Evolutionary conservation across 108 stramenopile genomes (phyloP).

Genomic region (Bacterosira constricta): DNA sequence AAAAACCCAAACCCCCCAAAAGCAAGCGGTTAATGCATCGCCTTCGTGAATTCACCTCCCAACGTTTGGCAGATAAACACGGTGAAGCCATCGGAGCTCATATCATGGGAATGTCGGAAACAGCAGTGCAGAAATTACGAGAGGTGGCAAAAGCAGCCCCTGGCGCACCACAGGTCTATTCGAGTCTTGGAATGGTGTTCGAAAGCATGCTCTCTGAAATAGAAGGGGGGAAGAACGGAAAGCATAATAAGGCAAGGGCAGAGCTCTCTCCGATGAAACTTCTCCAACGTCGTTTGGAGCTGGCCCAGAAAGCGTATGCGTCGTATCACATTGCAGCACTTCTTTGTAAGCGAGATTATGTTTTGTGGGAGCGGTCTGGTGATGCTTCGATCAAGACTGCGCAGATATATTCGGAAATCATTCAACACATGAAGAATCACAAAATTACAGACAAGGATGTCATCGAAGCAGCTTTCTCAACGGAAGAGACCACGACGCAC

Average conservation of each 20-base stretch:
- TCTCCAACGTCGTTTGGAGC: constrained; percentile 45
- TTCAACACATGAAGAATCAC: constrained; percentile 15
- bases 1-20: constrained; percentile 36
- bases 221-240: constrained; percentile 9
- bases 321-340: constrained; percentile 82
- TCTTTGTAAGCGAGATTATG: constrained; percentile 79
- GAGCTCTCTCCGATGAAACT: constrained; percentile 19
- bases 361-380: constrained; percentile 81
- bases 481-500: constrained; percentile 29
- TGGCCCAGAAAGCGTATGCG: constrained; percentile 84
- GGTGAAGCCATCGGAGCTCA: constrained; percentile 83
- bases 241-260: constrained; percentile 1
- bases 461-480: not conserved
- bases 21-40: constrained; percentile 59
- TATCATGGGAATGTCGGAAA: constrained; percentile 61
- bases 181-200: constrained; percentile 86
- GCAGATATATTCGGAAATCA: constrained; percentile 45
- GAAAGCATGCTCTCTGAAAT: constrained; percentile 74
- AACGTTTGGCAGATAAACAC: constrained; percentile 71
- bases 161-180: constrained; percentile 85
- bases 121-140: constrained; percentile 71
- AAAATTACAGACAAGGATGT: not conserved
- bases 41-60: constrained; percentile 72
- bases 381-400: constrained; percentile 72
- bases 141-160: constrained; percentile 77